Conservation (phyloP, 192 early-diverging fungal species). For the Linnemannia hyalina region DNA sequence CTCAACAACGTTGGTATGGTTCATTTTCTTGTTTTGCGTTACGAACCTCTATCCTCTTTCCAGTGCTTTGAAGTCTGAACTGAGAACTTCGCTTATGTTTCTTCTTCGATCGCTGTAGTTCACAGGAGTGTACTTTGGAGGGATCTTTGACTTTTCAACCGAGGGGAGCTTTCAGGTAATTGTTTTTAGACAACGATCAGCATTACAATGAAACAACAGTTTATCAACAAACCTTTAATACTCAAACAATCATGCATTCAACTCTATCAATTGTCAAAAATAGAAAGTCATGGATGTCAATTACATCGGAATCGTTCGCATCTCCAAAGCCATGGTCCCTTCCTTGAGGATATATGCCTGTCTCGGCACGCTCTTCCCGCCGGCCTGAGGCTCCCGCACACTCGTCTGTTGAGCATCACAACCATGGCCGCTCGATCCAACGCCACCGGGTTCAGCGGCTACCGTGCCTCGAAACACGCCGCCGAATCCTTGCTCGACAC, state of each 20-base stretch:
- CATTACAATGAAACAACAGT: not conserved
- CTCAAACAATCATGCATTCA: too few relatives aligned
- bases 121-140: too few relatives aligned
- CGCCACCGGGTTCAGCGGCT: not conserved
- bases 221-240: too few relatives aligned
- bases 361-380: not conserved
- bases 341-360: not conserved
- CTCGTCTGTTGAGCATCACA: not conserved
- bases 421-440: not conserved
- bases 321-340: not conserved
- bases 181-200: not conserved
- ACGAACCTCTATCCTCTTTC: too few relatives aligned
- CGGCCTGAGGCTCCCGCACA: not conserved
- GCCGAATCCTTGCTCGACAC: conserved; percentile 11
- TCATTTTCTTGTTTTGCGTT: not conserved
- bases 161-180: conserved; percentile 38
- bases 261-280: not conserved
- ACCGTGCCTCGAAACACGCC: conserved; percentile 29
- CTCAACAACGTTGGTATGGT: conserved; percentile 46
- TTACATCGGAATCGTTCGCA: not conserved
- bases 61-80: too few relatives aligned
- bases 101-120: too few relatives aligned
- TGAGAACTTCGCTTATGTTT: too few relatives aligned
- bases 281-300: not conserved
- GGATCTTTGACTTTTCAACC: conserved; percentile 22